phyloP scores from a whole-genome alignment of 2,329 filamentous ascomycete genomes.

The Gaeumannomyces sp. region DNA sequence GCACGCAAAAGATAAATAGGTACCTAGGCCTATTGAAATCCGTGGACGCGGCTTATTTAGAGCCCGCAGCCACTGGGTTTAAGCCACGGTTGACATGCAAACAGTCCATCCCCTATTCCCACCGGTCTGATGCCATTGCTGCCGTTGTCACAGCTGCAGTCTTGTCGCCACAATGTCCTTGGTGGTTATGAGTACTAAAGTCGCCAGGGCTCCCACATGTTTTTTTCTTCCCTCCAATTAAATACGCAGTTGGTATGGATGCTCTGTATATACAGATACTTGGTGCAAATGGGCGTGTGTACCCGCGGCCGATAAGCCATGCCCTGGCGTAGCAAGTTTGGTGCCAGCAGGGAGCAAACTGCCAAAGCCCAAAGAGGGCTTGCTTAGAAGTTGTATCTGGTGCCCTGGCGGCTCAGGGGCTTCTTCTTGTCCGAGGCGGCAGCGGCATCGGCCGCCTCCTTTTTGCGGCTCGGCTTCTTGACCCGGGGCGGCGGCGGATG shows the following conservation, averaged over 20 bases:
- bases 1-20: neutral
- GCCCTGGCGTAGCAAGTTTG: neutral
- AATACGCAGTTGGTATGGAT: neutral
- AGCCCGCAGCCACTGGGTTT: neutral
- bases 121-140: neutral
- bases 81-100: neutral
- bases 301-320: neutral
- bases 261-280: neutral
- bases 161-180: neutral
- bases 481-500: conserved; percentile 43
- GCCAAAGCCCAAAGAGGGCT: neutral
- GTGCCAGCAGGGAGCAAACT: no score
- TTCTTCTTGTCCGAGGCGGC: conserved; percentile 19
- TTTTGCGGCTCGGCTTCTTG: conserved; percentile 47
- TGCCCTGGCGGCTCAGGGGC: conserved; percentile 16
- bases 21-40: no score
- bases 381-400: conserved; percentile 13
- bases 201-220: neutral
- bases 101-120: neutral
- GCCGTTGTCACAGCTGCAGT: neutral
- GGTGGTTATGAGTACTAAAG: neutral
- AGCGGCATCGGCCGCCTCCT: conserved; percentile 24
- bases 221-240: neutral
- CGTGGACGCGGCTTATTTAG: no score
- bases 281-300: neutral